Evolutionary conservation across 2,329 filamentous ascomycete genomes (phyloP).

Genomic region (Cordyceps militaris): DNA sequence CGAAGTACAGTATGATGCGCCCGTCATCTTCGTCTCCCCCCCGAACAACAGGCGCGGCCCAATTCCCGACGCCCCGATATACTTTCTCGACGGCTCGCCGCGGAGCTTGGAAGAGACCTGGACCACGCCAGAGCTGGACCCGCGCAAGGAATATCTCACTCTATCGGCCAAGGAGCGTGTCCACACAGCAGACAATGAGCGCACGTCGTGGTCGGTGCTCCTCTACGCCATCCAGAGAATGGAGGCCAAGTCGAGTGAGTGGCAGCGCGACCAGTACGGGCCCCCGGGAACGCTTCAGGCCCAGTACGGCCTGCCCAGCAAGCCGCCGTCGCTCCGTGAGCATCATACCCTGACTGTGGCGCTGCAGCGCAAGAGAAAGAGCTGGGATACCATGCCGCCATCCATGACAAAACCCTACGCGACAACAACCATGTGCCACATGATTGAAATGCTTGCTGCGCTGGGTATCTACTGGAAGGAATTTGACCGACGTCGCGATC

Average conservation of each 20-base stretch:
- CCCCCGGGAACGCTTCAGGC: conserved; percentile 18
- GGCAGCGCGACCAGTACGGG: conserved; percentile 34
- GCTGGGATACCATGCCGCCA: conserved; percentile 47
- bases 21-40: conserved; percentile 43
- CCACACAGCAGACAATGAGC: conserved; percentile 50
- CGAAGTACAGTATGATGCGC: conserved; percentile 41
- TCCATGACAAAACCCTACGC: conserved; percentile 43
- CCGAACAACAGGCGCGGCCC: conserved; percentile 34
- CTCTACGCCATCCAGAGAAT: conserved; percentile 44
- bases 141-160: conserved; percentile 21
- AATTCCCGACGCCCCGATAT: conserved; percentile 24
- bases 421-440: conserved; percentile 48
- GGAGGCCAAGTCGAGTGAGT: conserved; percentile 40
- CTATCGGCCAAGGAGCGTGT: conserved; percentile 29
- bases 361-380: conserved; percentile 38
- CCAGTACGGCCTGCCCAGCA: conserved; percentile 17
- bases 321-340: conserved; percentile 21
- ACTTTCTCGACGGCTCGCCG: conserved; percentile 31
- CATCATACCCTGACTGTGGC: conserved; percentile 39
- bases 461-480: conserved; percentile 53
- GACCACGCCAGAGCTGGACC: conserved; percentile 26
- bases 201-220: conserved; percentile 47
- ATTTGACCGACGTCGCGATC: conserved; percentile 44
- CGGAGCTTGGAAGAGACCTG: conserved; percentile 30
- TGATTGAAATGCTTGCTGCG: conserved; percentile 47